Evolutionary conservation across 1,284 basidiomycete genomes (phyloP), one percentile per base, ranked within the genome.

Genomic region (Volvariella volvacea): DNA sequence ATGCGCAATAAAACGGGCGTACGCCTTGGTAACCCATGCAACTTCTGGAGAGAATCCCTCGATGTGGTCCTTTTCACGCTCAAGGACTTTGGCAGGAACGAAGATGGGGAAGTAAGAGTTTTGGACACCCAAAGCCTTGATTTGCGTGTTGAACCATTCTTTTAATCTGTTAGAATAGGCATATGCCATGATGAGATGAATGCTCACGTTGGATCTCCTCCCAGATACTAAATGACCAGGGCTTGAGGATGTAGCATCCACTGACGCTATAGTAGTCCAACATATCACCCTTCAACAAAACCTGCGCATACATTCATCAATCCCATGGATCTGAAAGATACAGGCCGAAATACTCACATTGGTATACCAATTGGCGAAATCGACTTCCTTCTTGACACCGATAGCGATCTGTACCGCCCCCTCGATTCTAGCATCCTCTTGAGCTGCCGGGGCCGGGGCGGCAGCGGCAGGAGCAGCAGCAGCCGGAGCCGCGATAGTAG

Each of bases 71-170:
- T 99, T 99, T 66, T 99, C 95, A 40, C 88, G 78, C 67, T 99
- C 94, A 44, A 99, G 79, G 30, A 96, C 91, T 49, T 91, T 91
- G 46, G 78, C 68, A 0, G 93, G 96, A 42, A 99, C 91, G 58
- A 99, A 98, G 92, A 99, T 97, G 12, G 95, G 96, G 78, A 99
- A 99, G 63, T 97, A 99, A 36, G 92, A 86, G 66, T 99, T 98
- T 63, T 96, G 89, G 22, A 99, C 94, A 38, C 88, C 96, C 57
- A 97, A 77, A 57, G 90, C 88, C 70, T 92, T 94, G 74, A 98
- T 98, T 61, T 87, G 74, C 42, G 67, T 66, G 62, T 97, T 90
- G 72, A 97, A 97, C 90, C 91, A 96, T 51, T 76, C 88, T 92
- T 55, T 20, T 4, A 1, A 3, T n/a, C n/a, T n/a, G n/a, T n/a